Percentiles rank a stretch among this genome's conserved stretches.
Conservation (phyloP, 495 filamentous ascomycete species). For the Neurospora sp. region DNA sequence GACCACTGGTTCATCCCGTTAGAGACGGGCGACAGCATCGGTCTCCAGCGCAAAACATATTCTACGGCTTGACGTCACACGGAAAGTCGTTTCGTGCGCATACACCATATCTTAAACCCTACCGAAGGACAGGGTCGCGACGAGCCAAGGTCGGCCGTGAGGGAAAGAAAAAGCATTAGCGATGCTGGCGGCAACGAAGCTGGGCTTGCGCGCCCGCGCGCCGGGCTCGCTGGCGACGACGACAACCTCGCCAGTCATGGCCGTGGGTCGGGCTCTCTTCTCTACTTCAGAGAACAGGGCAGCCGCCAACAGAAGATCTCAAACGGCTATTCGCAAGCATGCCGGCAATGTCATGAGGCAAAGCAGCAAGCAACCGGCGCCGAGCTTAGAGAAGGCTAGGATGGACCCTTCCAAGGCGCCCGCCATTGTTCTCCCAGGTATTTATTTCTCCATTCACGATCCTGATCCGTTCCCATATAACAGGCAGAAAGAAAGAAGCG, state of each 20-base stretch:
- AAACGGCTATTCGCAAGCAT: background rate
- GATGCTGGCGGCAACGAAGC: background rate
- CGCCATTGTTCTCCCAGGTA: conserved; percentile 3
- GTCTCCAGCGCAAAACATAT: background rate
- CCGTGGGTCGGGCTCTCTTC: background rate
- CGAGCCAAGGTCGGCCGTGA: background rate
- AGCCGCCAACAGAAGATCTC: background rate
- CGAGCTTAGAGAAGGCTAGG: background rate
- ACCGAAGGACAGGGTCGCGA: background rate
- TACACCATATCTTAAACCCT: background rate
- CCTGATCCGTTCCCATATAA: background rate
- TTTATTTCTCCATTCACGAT: background rate
- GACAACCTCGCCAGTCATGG: background rate
- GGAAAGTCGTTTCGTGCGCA: background rate
- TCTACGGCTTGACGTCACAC: background rate
- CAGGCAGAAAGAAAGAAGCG: background rate
- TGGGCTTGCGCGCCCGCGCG: conserved; percentile 6
- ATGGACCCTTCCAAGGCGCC: background rate
- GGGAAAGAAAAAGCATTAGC: background rate
- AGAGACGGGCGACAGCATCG: background rate
- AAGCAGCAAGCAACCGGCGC: background rate
- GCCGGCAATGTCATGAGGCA: background rate
- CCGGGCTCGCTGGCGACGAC: conserved; percentile 2
- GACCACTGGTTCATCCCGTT: background rate
- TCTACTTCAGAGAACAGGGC: background rate